Conservation (phyloP, 805 yeast genomes). For the Saccharomycopsis oosterbeekiorum region DNA sequence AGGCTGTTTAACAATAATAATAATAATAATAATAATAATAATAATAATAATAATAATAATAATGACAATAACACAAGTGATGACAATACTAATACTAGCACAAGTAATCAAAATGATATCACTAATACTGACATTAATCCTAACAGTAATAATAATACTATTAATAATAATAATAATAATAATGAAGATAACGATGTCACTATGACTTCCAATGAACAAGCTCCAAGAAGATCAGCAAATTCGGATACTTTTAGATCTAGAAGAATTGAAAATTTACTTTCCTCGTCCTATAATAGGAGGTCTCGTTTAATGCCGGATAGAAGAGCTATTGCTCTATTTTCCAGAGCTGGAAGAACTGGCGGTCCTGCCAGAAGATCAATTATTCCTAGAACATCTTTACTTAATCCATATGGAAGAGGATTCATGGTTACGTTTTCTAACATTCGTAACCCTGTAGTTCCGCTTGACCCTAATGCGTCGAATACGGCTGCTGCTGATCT, state of each 20-base stretch:
- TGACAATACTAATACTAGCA: background rate
- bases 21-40: background rate
- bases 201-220: background rate
- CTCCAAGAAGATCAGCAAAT: background rate
- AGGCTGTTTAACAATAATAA: background rate
- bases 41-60: background rate
- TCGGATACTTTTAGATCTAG: background rate
- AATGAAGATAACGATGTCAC: background rate
- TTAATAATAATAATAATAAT: background rate
- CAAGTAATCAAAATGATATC: background rate
- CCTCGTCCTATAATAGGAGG: background rate
- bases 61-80: background rate
- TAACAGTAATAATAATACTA: background rate
- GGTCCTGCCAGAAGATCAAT: background rate
- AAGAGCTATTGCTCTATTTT: background rate
- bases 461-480: background rate
- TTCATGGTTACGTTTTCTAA: background rate
- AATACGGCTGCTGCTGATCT: background rate
- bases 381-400: background rate
- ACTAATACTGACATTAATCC: background rate
- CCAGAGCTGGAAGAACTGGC: background rate
- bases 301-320: constrained; percentile 1
- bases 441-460: background rate
- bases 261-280: background rate
- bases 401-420: background rate